Base-by-base conservation (phyloP, 306 rosid genomes). In the Glycine soja region DNA sequence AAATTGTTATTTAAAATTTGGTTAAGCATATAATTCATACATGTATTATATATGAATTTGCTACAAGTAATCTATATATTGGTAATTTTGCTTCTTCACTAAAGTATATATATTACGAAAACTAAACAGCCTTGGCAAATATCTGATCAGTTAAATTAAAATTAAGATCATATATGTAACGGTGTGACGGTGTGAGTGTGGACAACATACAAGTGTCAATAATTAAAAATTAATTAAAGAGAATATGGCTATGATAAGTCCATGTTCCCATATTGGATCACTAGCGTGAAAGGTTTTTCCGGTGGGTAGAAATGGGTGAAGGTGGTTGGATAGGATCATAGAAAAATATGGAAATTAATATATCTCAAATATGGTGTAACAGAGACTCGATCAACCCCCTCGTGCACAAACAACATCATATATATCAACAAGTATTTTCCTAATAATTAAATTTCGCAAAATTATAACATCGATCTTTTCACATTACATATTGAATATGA, bases 221-320 rank as follows among this genome's bases (percentile, higher is more conserved):
- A 83, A 32, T 16, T 19, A 69, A 70, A 74, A 66, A 72, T 4
- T 3, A 32, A 77, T 68, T 16, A 9, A 57, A 80, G 46, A 83
- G 74, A 82, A 69, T 68, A 74, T 68, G 30, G 53, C 34, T 56
- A 36, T 11, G 7, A 19, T 50, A n/a, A 30, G 84, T 73, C 81
- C 81, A 64, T 73, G 91, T 89, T 92, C 85, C 72, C 80, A 88
- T 85, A 88, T 85, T 87, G 85, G 88, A 24, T 24, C 30, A 85
- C 50, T 78, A 69, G 46, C 38, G 74, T 53, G 84, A 77, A 67
- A 71, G 85, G 64, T 73, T 52, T 72, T 68, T 76, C 63, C 0
- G 91, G 98, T 94, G 88, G 98, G 88, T 94, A 86, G 91, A 86
- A 86, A 92, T 86, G 94, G 97, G 91, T 94, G 97, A 89, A 88